Conservation (phyloP, 1,284 basidiomycete genomes). For the Sporisorium scitamineum region DNA sequence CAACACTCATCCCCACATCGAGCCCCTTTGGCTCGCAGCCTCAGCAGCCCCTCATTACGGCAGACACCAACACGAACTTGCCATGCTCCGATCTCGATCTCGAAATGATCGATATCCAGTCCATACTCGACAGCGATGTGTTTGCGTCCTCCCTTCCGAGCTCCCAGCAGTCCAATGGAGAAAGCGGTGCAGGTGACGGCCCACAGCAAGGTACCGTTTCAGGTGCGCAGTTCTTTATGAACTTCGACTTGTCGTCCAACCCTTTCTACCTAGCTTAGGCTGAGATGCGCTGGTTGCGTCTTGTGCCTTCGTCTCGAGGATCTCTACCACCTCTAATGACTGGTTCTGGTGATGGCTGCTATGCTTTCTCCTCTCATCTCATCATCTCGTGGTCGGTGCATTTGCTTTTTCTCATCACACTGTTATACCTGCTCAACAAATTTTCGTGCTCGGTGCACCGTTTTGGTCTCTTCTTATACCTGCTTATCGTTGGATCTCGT, state of each 20-base stretch:
- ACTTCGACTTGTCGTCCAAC: slow-evolving; percentile 29
- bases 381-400: no score
- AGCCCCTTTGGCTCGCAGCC: slow-evolving; percentile 3
- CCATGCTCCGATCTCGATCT: slow-evolving; percentile 14
- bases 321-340: no score
- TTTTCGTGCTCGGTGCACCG: not conserved
- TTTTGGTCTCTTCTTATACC: not conserved
- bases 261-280: slow-evolving; percentile 4
- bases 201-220: not conserved
- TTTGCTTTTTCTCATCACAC: not conserved
- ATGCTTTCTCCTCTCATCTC: no score
- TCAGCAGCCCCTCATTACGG: not conserved
- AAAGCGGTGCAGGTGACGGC: not conserved
- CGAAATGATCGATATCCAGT: slow-evolving; percentile 26
- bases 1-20: not conserved
- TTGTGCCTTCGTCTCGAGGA: no score
- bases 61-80: not conserved
- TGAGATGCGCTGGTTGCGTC: not conserved
- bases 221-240: slow-evolving; percentile 14
- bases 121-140: slow-evolving; percentile 6
- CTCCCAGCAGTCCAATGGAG: slow-evolving; percentile 4
- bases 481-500: not conserved
- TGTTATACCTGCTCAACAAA: not conserved
- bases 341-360: not conserved
- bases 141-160: slow-evolving; percentile 1